Evolutionary conservation across 2,329 filamentous ascomycete genomes (phyloP), one percentile per base, ranked within the genome.

Genomic region (Penicillium sp.): DNA sequence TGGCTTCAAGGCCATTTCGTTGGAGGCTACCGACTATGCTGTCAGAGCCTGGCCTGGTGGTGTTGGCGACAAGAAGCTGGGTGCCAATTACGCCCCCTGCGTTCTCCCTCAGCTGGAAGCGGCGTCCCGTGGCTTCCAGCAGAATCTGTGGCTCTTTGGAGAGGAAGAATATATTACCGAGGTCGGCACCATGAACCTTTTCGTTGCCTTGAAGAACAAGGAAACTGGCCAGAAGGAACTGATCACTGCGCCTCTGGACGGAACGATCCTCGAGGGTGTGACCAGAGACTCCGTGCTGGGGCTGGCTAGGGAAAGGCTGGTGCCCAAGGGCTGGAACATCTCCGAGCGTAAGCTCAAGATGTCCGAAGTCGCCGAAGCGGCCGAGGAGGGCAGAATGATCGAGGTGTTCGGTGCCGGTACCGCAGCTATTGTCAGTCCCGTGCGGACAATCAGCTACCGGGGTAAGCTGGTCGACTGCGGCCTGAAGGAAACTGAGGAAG

Each of bases 111-210:
- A 98, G 74, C 81, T 93, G 62, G 82, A 95, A 72, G 93, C 93
- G 35, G 88, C 89, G 39, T 86, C 83, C 69, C 82, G 89, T 50
- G 93, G 93, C 21, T 95, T 90, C 79, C 91, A 97, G 74, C 93
- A 98, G 76, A 98, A 97, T 72, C 78, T 98, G 47, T 98, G 93
- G 93, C 76, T 98, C 29, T 98, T 97, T 66, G 90, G 90, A 37
- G 84, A 94, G 65, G 88, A 97, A 71, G 88, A 97, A 69, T 95
- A 85, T 64, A 84, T 97, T 51, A 98, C 93, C 41, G 93, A 98
- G 73, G 93, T 96, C 49, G 93, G 93, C 64, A 97, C 93, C 50
- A 98, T 98, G 93, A 98, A 98, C 74, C 83, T 98, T 68, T 98
- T 97, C 64, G 84, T 85, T 29, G 90, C 86, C 37, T 73, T 97